Evolutionary conservation across 129 eudicot genomes (phyloP).

Genomic region (Flaveria sonorensis): DNA sequence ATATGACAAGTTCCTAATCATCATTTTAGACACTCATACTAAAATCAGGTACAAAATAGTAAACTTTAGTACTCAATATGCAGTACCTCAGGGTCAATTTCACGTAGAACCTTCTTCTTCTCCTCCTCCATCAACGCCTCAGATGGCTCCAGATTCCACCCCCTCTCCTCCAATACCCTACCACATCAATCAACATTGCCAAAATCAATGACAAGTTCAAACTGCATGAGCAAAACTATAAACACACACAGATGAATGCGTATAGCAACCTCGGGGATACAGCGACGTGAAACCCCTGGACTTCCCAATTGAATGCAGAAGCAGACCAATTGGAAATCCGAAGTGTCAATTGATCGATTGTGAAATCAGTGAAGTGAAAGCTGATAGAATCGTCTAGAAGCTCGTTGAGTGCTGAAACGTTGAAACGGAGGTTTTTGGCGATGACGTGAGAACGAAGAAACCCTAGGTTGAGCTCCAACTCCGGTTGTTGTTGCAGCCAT

Average conservation of each 20-base stretch:
- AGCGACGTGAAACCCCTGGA: constrained; percentile 63
- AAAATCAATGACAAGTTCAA: constrained; percentile 21
- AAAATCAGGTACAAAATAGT: background rate
- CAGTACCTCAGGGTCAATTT: constrained; percentile 91
- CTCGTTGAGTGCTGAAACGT: constrained; percentile 54
- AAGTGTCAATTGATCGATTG: constrained; percentile 52
- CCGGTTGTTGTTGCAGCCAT: constrained; percentile 71
- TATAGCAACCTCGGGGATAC: constrained; percentile 52
- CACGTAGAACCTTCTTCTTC: constrained; percentile 54
- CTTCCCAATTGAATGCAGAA: constrained; percentile 60
- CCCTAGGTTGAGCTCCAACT: constrained; percentile 72
- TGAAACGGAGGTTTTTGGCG: constrained; percentile 50
- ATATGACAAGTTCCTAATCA: background rate
- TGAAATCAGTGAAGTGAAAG: constrained; percentile 51
- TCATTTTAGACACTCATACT: background rate
- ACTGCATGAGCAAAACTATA: constrained; percentile 3
- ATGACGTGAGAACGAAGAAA: constrained; percentile 55
- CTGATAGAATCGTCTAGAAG: constrained; percentile 51
- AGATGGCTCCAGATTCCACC: constrained; percentile 25
- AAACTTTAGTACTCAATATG: background rate
- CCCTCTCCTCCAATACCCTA: constrained; percentile 52
- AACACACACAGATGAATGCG: constrained; percentile 13
- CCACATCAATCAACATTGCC: constrained; percentile 29
- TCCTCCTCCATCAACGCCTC: constrained; percentile 57
- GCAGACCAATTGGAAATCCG: constrained; percentile 57